Percentiles rank a stretch among this genome's conserved stretches.
phyloP scores from a whole-genome alignment of 495 filamentous ascomycete species.

The Podospora fimiseda region DNA sequence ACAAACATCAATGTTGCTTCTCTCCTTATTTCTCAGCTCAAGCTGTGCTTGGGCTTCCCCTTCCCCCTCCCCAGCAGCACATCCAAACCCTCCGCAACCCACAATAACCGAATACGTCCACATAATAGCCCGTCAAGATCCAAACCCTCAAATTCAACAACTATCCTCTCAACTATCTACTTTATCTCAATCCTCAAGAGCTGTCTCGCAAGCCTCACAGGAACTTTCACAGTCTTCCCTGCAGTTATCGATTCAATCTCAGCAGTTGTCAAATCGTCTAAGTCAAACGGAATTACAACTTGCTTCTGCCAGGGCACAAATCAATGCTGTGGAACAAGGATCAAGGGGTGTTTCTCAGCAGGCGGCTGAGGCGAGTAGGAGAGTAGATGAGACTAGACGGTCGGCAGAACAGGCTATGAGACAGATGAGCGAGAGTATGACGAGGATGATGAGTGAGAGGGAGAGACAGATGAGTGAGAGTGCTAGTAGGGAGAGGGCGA shows the following conservation, averaged over 20 bases:
- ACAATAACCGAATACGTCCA: slow-evolving; percentile 19
- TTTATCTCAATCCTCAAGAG: slow-evolving; percentile 23
- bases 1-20: too few species aligned
- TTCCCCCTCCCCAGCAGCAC: slow-evolving; percentile 3
- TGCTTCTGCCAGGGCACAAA: slow-evolving; percentile 10
- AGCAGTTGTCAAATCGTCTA: slow-evolving; percentile 15
- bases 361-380: slow-evolving; percentile 15
- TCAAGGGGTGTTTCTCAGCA: slow-evolving; percentile 20
- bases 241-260: neutral
- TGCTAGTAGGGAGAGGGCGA: neutral
- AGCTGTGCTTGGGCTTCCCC: slow-evolving; percentile 19
- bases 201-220: slow-evolving; percentile 32
- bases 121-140: slow-evolving; percentile 27
- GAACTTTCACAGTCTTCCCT: neutral
- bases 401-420: slow-evolving; percentile 18
- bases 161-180: slow-evolving; percentile 31
- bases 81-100: slow-evolving; percentile 8
- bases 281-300: slow-evolving; percentile 21
- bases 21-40: slow-evolving; percentile 14
- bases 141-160: slow-evolving; percentile 28
- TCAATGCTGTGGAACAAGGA: slow-evolving; percentile 17
- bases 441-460: slow-evolving; percentile 13
- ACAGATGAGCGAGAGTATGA: slow-evolving; percentile 15
- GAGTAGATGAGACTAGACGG: slow-evolving; percentile 8
- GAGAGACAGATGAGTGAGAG: neutral